Evolutionary conservation across 2,329 filamentous ascomycete species (phyloP).

Genomic region (Talaromyces albobiverticillius): DNA sequence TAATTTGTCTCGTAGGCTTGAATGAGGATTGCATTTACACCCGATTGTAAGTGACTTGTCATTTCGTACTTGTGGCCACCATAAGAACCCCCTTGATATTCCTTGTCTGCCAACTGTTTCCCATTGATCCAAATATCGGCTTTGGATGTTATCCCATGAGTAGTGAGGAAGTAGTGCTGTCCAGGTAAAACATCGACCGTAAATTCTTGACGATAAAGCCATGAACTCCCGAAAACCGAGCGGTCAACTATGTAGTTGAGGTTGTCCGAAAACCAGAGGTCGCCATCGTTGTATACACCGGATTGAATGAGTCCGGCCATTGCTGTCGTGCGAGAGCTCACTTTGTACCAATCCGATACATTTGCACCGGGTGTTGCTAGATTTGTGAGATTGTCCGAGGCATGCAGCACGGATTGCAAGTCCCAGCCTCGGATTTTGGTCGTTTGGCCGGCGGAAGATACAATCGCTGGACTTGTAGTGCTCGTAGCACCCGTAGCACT

Average conservation of each 20-base stretch:
- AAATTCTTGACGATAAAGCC: slow-evolving; percentile 60
- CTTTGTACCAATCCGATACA: slow-evolving; percentile 52
- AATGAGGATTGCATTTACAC: slow-evolving; percentile 53
- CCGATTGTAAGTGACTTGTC: slow-evolving; percentile 38
- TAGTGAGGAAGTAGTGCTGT: slow-evolving; percentile 53
- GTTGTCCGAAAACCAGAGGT: slow-evolving; percentile 57
- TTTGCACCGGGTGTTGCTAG: slow-evolving; percentile 47
- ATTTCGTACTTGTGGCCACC: slow-evolving; percentile 57
- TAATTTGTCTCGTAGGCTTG: slow-evolving; percentile 59
- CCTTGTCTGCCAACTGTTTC: slow-evolving; percentile 47
- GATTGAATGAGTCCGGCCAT: slow-evolving; percentile 57
- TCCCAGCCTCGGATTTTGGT: slow-evolving; percentile 44
- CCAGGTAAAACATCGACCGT: slow-evolving; percentile 29
- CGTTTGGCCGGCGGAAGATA: slow-evolving; percentile 25
- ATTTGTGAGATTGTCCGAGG: slow-evolving; percentile 31
- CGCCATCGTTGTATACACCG: slow-evolving; percentile 51
- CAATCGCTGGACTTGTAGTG: slow-evolving; percentile 13
- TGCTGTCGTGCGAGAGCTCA: slow-evolving; percentile 52
- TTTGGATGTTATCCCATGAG: slow-evolving; percentile 59
- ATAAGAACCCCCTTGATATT: slow-evolving; percentile 56
- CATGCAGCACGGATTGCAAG: slow-evolving; percentile 45
- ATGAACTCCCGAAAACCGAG: slow-evolving; percentile 52
- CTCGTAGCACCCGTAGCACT: neutral
- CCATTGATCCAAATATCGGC: slow-evolving; percentile 63
- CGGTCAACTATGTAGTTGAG: slow-evolving; percentile 43